Evolutionary conservation across 129 eudicot genomes (phyloP).

Genomic region (Artemisia annua): DNA sequence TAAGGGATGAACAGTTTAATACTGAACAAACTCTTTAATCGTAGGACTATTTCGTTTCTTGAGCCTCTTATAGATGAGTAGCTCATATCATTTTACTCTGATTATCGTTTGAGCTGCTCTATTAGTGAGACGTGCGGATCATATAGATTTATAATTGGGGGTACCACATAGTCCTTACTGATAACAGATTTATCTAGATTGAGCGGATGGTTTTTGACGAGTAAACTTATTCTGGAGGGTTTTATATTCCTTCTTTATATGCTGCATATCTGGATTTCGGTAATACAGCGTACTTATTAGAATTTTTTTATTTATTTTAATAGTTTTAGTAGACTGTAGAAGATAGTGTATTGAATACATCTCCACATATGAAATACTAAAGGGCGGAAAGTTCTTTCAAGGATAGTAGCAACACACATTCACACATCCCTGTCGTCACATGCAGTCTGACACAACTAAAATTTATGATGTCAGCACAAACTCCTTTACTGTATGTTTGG

Average conservation of each 20-base stretch:
- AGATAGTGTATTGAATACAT: not conserved
- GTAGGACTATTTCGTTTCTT: not conserved
- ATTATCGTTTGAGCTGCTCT: too few relatives aligned
- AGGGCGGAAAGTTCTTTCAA: not conserved
- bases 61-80: not conserved
- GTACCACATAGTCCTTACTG: too few relatives aligned
- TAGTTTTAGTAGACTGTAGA: too few relatives aligned
- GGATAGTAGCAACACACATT: not conserved
- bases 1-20: not conserved
- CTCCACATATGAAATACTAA: not conserved
- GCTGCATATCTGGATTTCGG: too few relatives aligned
- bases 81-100: constrained; percentile 7
- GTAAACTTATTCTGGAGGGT: too few relatives aligned
- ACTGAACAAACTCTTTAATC: not conserved
- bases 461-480: not conserved
- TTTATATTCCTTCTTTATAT: too few relatives aligned
- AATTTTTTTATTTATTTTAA: too few relatives aligned
- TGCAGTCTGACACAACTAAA: not conserved
- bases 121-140: not conserved
- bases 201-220: too few relatives aligned
- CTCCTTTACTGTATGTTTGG: not conserved
- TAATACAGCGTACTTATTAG: too few relatives aligned
- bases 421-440: not conserved
- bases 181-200: too few relatives aligned
- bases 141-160: too few relatives aligned